Evolutionary conservation across 306 rosid genomes (phyloP).

Genomic region (Styphnolobium japonicum): DNA sequence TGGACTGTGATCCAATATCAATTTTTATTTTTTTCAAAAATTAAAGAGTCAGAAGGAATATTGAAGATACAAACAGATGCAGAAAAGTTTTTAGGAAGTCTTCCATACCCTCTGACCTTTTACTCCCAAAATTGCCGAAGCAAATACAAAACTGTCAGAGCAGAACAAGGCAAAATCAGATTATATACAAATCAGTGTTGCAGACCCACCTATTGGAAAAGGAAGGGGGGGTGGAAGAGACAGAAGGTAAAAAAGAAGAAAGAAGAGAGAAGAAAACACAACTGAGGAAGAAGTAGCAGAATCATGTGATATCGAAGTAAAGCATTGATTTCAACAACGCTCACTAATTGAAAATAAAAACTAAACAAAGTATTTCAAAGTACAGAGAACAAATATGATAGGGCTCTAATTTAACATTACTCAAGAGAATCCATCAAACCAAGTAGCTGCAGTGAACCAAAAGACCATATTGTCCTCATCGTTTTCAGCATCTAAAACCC

Average conservation of each 20-base stretch:
- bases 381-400: conserved; percentile 7
- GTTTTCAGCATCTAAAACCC: conserved; percentile 4
- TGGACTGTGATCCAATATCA: no score
- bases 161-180: conserved; percentile 7
- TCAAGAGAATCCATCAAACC: background rate
- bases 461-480: conserved; percentile 30
- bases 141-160: no score
- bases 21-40: no score
- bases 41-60: no score
- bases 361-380: conserved; percentile 10
- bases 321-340: conserved; percentile 20
- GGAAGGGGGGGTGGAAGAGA: background rate
- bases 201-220: background rate
- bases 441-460: background rate
- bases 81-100: background rate
- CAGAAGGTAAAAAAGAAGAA: background rate
- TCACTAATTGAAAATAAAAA: conserved; percentile 19
- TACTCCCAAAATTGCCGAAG: background rate
- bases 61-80: no score
- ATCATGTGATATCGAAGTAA: conserved; percentile 24
- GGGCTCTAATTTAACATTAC: background rate
- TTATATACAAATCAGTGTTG: background rate
- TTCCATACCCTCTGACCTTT: background rate
- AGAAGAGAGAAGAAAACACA: background rate
- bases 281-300: background rate